phyloP scores from a whole-genome alignment of 139 green algal species.

The Picochlorum costavermella region DNA sequence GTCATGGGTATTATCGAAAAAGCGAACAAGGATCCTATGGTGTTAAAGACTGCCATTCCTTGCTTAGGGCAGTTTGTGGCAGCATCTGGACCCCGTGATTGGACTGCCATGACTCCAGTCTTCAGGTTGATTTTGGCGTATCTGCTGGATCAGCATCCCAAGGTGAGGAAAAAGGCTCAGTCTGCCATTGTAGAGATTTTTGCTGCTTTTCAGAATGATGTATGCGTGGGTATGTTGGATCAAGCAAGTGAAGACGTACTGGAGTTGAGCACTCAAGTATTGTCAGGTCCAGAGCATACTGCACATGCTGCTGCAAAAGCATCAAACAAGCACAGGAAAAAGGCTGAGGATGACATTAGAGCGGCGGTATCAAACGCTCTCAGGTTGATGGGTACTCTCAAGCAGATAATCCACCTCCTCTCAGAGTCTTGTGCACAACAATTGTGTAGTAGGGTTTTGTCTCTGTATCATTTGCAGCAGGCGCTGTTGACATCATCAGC shows the following conservation, averaged over 20 bases:
- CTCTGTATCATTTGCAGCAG: neutral
- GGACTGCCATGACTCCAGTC: constrained; percentile 16
- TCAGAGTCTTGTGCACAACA: constrained; percentile 1
- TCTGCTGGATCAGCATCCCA: constrained; percentile 50
- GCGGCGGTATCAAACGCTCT: constrained; percentile 62
- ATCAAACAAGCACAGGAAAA: constrained; percentile 57
- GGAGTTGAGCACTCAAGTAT: constrained; percentile 35
- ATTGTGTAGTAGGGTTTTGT: neutral
- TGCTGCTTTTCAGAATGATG: constrained; percentile 41
- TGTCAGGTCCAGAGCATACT: constrained; percentile 58
- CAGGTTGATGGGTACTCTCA: constrained; percentile 66
- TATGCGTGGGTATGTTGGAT: constrained; percentile 8
- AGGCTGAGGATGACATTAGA: constrained; percentile 62
- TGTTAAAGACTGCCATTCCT: constrained; percentile 40
- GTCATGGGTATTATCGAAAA: constrained; percentile 36
- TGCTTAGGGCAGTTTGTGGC: constrained; percentile 52
- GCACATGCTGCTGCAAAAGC: constrained; percentile 56
- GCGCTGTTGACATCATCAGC: neutral
- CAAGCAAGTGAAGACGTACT: constrained; percentile 41
- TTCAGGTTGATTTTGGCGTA: constrained; percentile 36
- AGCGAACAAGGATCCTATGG: constrained; percentile 37
- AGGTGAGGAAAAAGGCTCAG: constrained; percentile 60
- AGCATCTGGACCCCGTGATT: constrained; percentile 40
- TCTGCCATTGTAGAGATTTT: constrained; percentile 47
- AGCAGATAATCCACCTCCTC: constrained; percentile 47